Conservation (phyloP, 2,329 filamentous ascomycete genomes). For the Didymella keratinophila region DNA sequence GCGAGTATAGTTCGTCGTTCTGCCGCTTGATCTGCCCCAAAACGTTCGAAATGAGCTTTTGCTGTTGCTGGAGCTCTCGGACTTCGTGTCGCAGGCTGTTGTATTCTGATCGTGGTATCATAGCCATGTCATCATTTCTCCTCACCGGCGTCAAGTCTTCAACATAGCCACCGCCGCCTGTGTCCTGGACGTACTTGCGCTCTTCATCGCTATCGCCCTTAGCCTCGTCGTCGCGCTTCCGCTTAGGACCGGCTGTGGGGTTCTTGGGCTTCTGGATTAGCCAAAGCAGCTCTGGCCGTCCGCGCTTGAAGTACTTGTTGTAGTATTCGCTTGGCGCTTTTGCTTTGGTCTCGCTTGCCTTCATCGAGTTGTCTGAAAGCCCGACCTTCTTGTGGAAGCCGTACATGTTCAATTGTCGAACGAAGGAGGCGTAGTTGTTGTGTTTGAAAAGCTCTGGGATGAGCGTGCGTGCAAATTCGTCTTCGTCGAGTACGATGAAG, state of each 20-base stretch:
- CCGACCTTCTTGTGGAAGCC: conserved; percentile 64
- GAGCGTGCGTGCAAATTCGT: conserved; percentile 79
- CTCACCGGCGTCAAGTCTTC: conserved; percentile 51
- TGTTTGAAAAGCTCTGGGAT: conserved; percentile 81
- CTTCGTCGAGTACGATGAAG: conserved; percentile 95
- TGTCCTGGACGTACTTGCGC: conserved; percentile 55
- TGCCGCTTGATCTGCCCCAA: conserved; percentile 83
- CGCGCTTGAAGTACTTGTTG: conserved; percentile 94
- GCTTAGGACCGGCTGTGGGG: conserved; percentile 60
- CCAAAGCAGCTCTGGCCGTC: conserved; percentile 91
- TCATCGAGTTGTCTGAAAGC: conserved; percentile 97
- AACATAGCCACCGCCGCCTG: conserved; percentile 50
- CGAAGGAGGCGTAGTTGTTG: conserved; percentile 81
- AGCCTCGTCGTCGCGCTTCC: conserved; percentile 63
- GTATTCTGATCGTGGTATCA: conserved; percentile 75
- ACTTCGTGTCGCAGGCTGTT: conserved; percentile 80
- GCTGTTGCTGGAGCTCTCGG: conserved; percentile 81
- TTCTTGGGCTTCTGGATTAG: conserved; percentile 95
- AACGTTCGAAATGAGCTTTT: conserved; percentile 82
- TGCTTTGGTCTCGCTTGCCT: conserved; percentile 94
- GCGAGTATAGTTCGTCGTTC: conserved; percentile 85
- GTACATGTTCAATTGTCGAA: conserved; percentile 71
- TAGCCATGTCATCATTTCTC: conserved; percentile 55
- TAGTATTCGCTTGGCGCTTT: conserved; percentile 99
- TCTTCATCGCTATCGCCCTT: conserved; percentile 78